phyloP scores from a whole-genome alignment of 2,329 filamentous ascomycete species.

The Neopestalotiopsis sp. region DNA sequence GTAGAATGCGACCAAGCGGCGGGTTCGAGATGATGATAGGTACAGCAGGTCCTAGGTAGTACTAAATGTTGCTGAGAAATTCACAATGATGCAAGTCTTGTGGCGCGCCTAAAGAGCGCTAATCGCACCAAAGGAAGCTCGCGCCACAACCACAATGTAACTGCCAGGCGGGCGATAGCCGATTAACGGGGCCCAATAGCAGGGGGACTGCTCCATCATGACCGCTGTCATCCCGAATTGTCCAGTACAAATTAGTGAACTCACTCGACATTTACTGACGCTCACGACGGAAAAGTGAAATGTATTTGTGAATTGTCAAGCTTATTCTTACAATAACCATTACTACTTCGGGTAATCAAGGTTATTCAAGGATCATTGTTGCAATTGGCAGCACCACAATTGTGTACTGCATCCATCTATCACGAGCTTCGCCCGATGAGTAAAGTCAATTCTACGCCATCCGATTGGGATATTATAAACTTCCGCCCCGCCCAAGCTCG shows the following conservation, averaged over 20 bases:
- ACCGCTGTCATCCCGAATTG: neutral
- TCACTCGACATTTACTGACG: too few species aligned
- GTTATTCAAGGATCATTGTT: neutral
- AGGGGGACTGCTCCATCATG: neutral
- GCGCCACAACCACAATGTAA: constrained; percentile 10
- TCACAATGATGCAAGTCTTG: constrained; percentile 16
- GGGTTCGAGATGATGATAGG: neutral
- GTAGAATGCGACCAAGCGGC: neutral
- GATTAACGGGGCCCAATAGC: neutral
- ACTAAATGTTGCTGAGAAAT: constrained; percentile 5
- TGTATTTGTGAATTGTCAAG: too few species aligned
- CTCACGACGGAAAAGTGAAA: neutral
- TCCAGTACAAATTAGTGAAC: neutral
- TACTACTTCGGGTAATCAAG: neutral
- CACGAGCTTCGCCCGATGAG: neutral
- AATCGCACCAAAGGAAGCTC: neutral
- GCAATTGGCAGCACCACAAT: neutral
- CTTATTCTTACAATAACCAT: neutral
- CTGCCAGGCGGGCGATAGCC: neutral
- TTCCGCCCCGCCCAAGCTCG: neutral
- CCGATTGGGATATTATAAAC: neutral
- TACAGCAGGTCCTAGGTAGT: neutral
- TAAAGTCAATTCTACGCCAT: neutral
- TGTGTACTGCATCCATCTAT: neutral
- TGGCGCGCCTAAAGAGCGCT: neutral